Base-by-base conservation (phyloP, 805 yeast species). In the Wickerhamiella dianesei region DNA sequence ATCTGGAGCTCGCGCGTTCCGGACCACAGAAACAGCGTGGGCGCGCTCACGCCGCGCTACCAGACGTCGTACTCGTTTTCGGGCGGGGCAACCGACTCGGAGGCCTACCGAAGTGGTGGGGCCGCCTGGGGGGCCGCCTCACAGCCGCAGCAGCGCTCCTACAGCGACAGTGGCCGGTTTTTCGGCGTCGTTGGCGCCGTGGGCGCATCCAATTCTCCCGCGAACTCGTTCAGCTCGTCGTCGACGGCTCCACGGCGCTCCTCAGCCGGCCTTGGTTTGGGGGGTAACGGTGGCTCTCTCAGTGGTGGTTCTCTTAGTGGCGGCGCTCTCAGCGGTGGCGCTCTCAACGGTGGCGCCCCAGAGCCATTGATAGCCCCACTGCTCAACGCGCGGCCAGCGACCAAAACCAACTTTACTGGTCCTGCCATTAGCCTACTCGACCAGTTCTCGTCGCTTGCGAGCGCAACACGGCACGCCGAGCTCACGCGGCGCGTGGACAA, bases 61-160 rank as follows among this genome's bases (percentile, higher is more conserved):
- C 20, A 18, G 5, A 18, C 44, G 9, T 37, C 17, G 9, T 16
- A 20, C 17, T 39, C 48, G 18, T 35, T 39, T 19, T 41, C 35
- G 32, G 44, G 46, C 29, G 35, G 37, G 35, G 41, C 43, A 29
- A 37, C 48, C 40, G 56, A 54, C 22, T 50, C 55, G 5, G 54
- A 54, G 37, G 49, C 53, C 6, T 56, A 46, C 45, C 52, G 53
- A 14, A 47, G 21, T 9, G 59, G 59, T 13, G 56, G 56, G 25
- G 48, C 50, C 43, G 59, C 58, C n/a, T 56, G 59, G 59, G 59
- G 56, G 37, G 46, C 57, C 12, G 54, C 56, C 19, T 49, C 46
- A 41, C 35, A 45, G 44, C 49, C 53, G 40, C 47, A 45, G 3
- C 40, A 50, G 19, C 48, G 53, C 6, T 39, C 41, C 6, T 39